Evolutionary conservation across 1,284 basidiomycete genomes (phyloP), one percentile per base, ranked within the genome.

Genomic region (Moesziomyces antarcticus): DNA sequence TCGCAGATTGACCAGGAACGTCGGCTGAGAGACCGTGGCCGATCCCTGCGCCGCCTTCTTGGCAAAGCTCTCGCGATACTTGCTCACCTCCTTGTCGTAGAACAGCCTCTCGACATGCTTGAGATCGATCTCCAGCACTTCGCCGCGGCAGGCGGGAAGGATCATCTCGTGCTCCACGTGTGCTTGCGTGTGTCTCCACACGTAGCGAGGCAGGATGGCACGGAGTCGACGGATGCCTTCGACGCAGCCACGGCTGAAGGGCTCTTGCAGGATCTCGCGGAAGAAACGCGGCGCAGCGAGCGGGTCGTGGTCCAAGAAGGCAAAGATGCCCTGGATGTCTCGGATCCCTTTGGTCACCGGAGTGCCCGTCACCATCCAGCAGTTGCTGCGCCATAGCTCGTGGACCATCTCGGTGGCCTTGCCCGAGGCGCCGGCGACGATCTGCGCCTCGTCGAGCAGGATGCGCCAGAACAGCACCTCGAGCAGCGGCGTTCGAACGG

Each of bases 321-420:
- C 58, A 57, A 73, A 70, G 50, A 78, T 66, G 37, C 71, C 71
- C 49, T 63, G 59, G 25, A 78, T 69, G 30, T 78, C 76, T 21
- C 56, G 52, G 24, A 77, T 68, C 3, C 75, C 71, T 57, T 68
- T 67, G 41, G 64, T 64, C 35, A 74, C 64, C 1, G 76, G 76
- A 0, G 76, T 78, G 16, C 71, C 72, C 3, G 74, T 76, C 44
- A 70, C 68, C 62, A 78, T 61, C 76, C 76, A 78, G 62, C 74
- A 68, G 27, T 70, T 77, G 52, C 66, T 66, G 6, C 76, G 55
- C 76, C 76, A 78, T 0, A 78, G 67, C 40, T 68, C 70, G 45
- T 71, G 66, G 21, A 73, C 55, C 74, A 76, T 77, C 43, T 65
- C 57, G 33, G 66, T 71, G 3, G 76, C 70, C 30, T 72, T 62